Conservation (phyloP, 2,329 filamentous ascomycete species). For the Pseudogymnoascus verrucosus region DNA sequence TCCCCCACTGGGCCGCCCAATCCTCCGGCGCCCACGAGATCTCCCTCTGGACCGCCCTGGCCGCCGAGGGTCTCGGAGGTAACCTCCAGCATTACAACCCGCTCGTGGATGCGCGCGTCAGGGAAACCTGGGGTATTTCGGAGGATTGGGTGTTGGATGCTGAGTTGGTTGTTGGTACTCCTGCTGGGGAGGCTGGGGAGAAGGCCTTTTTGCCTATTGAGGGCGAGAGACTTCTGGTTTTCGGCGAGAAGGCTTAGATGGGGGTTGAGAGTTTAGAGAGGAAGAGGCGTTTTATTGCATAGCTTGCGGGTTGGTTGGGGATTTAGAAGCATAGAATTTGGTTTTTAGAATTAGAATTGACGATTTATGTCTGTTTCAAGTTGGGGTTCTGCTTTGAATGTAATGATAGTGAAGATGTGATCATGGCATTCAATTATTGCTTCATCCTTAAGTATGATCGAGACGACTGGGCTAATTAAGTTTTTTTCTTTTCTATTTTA, state of each 20-base stretch:
- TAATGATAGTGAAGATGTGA: not conserved
- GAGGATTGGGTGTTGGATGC: conserved; percentile 67
- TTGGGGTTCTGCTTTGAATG: not conserved
- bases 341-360: not conserved
- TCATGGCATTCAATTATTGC: not conserved
- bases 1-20: conserved; percentile 70
- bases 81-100: conserved; percentile 95
- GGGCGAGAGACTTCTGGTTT: conserved; percentile 55
- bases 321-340: not conserved
- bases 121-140: conserved; percentile 60
- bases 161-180: conserved; percentile 75
- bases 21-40: conserved; percentile 77
- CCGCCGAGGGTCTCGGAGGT: conserved; percentile 74
- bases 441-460: not conserved
- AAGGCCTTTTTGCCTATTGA: conserved; percentile 60
- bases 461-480: not conserved
- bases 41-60: conserved; percentile 71
- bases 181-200: conserved; percentile 45
- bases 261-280: not conserved
- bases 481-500: not conserved
- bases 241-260: conserved; percentile 31
- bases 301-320: not conserved
- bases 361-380: not conserved
- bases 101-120: conserved; percentile 66
- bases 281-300: not conserved